Evolutionary conservation across 495 filamentous ascomycete genomes (phyloP).

Genomic region (Aspergillus avenaceus): DNA sequence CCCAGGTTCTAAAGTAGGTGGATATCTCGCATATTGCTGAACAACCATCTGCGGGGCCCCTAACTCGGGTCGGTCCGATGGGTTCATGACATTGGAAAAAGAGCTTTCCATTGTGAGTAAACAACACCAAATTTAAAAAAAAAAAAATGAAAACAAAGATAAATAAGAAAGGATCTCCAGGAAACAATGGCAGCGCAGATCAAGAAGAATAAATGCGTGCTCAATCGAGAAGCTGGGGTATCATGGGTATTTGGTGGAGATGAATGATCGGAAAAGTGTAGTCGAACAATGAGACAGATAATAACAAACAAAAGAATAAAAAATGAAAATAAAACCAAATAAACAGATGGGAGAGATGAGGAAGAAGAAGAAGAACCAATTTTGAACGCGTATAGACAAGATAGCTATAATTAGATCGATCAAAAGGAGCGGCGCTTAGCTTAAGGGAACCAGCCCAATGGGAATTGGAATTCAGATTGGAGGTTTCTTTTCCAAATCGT

Average conservation of each 20-base stretch:
- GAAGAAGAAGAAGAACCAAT: background rate
- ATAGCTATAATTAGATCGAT: conserved; percentile 1
- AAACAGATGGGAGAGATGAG: too few relatives aligned
- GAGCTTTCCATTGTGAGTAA: conserved; percentile 28
- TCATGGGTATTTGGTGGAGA: conserved; percentile 2
- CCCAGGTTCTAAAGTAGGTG: conserved; percentile 33
- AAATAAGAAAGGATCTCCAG: background rate
- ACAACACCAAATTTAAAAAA: too few relatives aligned
- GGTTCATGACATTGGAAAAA: conserved; percentile 33
- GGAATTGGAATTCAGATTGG: background rate
- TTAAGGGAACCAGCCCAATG: conserved; percentile 2
- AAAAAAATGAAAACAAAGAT: too few relatives aligned
- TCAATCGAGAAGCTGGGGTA: background rate
- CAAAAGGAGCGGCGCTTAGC: background rate
- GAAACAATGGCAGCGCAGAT: background rate
- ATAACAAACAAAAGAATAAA: too few relatives aligned
- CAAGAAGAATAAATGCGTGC: background rate
- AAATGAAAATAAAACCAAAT: too few relatives aligned
- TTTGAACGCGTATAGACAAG: conserved; percentile 1
- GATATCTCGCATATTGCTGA: conserved; percentile 45
- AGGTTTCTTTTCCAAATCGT: too few relatives aligned
- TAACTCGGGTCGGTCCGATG: conserved; percentile 27
- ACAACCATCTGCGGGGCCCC: conserved; percentile 31
- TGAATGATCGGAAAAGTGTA: too few relatives aligned
- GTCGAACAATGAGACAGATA: too few relatives aligned